A percentile compares a stretch with the other conserved stretches of the same genome.
Evolutionary conservation across 225 moss, liverwort and hornwort genomes (phyloP).

Genomic region (Physcomitrellopsis africana): DNA sequence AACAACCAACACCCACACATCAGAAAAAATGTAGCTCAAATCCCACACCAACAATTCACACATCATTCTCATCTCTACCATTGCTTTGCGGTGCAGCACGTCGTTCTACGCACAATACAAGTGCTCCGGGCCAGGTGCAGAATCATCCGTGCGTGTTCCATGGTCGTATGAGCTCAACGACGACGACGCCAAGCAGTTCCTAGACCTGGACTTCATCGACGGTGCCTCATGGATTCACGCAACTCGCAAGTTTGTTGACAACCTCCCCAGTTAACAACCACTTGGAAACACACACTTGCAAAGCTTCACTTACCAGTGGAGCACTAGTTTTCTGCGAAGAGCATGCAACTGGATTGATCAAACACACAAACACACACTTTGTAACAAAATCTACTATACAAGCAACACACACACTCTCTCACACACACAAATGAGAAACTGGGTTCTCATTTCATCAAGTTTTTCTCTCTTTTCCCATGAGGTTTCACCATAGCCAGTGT

Average conservation of each 20-base stretch:
- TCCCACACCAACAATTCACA: background rate
- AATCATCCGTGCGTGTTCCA: conserved; percentile 44
- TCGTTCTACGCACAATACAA: conserved; percentile 69
- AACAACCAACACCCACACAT: background rate
- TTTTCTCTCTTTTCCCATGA: no score
- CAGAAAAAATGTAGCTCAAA: background rate
- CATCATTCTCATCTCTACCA: background rate
- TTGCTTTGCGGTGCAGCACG: conserved; percentile 42
- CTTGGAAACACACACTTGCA: background rate
- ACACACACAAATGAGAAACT: no score
- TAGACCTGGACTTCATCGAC: conserved; percentile 56
- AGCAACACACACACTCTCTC: no score
- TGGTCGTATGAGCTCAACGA: conserved; percentile 68
- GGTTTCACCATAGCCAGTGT: no score
- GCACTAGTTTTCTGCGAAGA: background rate
- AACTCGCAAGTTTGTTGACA: conserved; percentile 33
- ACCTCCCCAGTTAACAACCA: background rate
- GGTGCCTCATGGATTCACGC: conserved; percentile 59
- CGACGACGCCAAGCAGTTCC: conserved; percentile 50
- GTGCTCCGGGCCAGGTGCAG: conserved; percentile 65
- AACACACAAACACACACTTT: background rate
- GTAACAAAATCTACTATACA: background rate
- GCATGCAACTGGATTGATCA: conserved; percentile 19
- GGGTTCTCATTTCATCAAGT: no score
- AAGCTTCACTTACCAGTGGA: background rate